Evolutionary conservation across 257 asterid species (phyloP).

Genomic region (Solanum sitiens): DNA sequence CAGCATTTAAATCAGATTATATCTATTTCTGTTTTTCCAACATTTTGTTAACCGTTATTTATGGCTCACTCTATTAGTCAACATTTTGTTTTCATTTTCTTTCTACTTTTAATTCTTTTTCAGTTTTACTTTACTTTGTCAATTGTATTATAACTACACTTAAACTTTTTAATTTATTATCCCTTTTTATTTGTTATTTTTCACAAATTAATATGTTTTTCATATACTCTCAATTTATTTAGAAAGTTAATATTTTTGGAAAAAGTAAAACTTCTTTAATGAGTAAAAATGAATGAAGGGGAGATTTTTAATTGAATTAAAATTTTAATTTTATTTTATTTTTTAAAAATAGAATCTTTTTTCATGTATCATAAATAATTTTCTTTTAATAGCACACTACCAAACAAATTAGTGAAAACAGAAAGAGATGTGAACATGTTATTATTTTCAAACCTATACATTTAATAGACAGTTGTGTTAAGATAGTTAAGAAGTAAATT

Average conservation of each 20-base stretch:
- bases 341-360: neutral
- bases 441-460: neutral
- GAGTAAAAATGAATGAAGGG: neutral
- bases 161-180: neutral
- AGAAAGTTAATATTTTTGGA: neutral
- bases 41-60: neutral
- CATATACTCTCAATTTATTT: neutral
- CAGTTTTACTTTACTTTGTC: neutral
- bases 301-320: neutral
- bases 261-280: too few relatives aligned
- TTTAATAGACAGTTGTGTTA: neutral
- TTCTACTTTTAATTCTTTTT: neutral
- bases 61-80: neutral
- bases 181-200: too few relatives aligned
- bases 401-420: neutral
- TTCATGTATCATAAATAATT: neutral
- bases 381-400: neutral
- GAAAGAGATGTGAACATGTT: neutral
- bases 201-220: neutral
- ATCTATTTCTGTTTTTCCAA: neutral
- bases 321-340: neutral
- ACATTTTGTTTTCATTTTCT: neutral
- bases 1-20: neutral
- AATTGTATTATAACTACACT: neutral
- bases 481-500: neutral